Conservation (phyloP, 2,329 filamentous ascomycete genomes). For the Stemphylium vesicarium region DNA sequence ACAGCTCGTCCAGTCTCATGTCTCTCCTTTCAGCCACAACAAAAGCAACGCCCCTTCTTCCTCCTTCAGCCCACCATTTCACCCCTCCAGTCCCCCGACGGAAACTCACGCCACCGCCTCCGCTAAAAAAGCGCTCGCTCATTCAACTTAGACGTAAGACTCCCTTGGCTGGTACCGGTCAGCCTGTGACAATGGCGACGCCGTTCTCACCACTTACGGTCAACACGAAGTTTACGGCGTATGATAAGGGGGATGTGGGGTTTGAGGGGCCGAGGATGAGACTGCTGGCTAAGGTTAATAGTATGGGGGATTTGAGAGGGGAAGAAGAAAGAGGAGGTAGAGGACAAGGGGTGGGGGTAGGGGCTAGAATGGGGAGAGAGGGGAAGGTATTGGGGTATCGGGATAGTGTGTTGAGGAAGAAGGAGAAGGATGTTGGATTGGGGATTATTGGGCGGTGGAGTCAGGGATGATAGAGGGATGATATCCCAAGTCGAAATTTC, state of each 20-base stretch:
- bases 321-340: neutral
- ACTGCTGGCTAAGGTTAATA: slow-evolving; percentile 15
- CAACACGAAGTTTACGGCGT: slow-evolving; percentile 22
- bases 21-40: neutral
- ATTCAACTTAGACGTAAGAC: slow-evolving; percentile 21
- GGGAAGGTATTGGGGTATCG: neutral
- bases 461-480: neutral
- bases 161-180: slow-evolving; percentile 26
- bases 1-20: slow-evolving; percentile 2
- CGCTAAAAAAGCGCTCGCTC: slow-evolving; percentile 26
- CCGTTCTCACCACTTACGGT: slow-evolving; percentile 21
- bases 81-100: slow-evolving; percentile 6
- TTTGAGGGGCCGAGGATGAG: slow-evolving; percentile 29
- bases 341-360: neutral
- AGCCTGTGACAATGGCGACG: slow-evolving; percentile 16
- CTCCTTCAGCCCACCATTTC: slow-evolving; percentile 9
- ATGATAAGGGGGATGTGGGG: slow-evolving; percentile 15
- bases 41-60: neutral
- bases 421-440: neutral
- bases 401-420: neutral
- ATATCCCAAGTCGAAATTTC: no score
- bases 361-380: neutral
- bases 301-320: slow-evolving; percentile 12
- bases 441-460: neutral
- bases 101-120: slow-evolving; percentile 9